Conservation (phyloP, 2,329 filamentous ascomycete species). For the Blumeriella jaapii region DNA sequence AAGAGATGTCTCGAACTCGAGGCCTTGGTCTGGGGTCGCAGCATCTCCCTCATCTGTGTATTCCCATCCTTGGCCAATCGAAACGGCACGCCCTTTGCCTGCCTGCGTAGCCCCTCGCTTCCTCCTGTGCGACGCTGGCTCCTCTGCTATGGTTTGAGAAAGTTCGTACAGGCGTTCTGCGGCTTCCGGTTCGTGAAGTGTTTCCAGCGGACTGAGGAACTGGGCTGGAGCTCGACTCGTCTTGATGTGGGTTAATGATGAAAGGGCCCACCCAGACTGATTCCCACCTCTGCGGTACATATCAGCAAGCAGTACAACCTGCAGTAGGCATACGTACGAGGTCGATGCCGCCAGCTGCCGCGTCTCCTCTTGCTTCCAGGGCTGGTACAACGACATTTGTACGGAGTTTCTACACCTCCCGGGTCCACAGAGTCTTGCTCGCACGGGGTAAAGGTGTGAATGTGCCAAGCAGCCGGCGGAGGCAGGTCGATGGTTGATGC, state of each 20-base stretch:
- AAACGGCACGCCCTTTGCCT: conserved; percentile 9
- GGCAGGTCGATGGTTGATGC: background rate
- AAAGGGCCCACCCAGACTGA: background rate
- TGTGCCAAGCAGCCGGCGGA: too few relatives aligned
- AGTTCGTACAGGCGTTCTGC: conserved; percentile 12
- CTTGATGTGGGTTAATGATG: conserved; percentile 20
- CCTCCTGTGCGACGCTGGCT: conserved; percentile 2
- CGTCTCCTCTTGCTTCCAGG: conserved; percentile 8
- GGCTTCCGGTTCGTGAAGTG: conserved; percentile 4
- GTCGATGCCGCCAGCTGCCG: background rate
- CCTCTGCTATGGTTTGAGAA: conserved; percentile 2
- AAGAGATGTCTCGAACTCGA: conserved; percentile 1
- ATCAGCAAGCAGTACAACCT: background rate
- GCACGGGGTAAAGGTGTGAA: background rate
- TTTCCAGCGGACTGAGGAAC: conserved; percentile 12
- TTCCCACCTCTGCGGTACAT: background rate
- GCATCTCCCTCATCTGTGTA: conserved; percentile 14
- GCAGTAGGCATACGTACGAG: conserved; percentile 1
- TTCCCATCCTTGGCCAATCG: conserved; percentile 12
- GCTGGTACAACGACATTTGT: conserved; percentile 5
- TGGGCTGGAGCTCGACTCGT: conserved; percentile 2
- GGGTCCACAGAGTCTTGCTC: background rate
- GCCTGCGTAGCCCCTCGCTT: conserved; percentile 6
- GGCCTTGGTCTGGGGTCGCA: conserved; percentile 5
- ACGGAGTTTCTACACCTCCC: background rate